Percentiles rank a stretch among this genome's conserved stretches.
Evolutionary conservation across 305 asterid genomes (phyloP).

Genomic region (Fraxinus angustifolia): DNA sequence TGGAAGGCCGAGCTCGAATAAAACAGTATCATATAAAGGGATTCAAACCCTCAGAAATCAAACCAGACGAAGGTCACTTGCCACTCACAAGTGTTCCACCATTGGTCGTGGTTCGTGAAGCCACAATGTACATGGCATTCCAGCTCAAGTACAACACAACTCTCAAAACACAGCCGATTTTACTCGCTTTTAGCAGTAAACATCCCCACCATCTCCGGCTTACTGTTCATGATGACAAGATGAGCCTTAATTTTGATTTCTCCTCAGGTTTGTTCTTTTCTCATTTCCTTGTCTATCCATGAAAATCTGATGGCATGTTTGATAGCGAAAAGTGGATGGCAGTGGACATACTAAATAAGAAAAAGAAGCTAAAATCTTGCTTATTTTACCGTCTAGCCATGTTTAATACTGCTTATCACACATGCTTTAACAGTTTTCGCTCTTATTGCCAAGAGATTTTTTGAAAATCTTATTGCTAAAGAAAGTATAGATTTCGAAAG

Average conservation of each 20-base stretch:
- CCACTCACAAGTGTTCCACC: constrained; percentile 79
- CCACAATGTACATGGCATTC: constrained; percentile 75
- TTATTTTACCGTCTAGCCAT: neutral
- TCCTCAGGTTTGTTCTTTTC: constrained; percentile 49
- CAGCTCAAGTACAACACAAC: constrained; percentile 58
- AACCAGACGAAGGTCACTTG: constrained; percentile 64
- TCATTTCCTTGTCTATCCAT: neutral
- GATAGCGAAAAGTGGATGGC: neutral
- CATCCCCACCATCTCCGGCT: constrained; percentile 80
- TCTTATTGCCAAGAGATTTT: neutral
- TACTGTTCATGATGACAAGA: constrained; percentile 72
- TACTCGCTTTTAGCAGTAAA: constrained; percentile 67
- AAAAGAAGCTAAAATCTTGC: neutral
- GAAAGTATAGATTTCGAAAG: neutral
- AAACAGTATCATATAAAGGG: constrained; percentile 68
- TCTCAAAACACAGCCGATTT: constrained; percentile 62
- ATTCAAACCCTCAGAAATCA: constrained; percentile 60
- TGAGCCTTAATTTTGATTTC: constrained; percentile 55
- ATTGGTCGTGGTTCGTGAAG: constrained; percentile 50
- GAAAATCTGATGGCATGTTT: neutral
- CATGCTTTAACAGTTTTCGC: neutral
- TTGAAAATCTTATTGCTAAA: neutral
- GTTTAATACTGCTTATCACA: neutral
- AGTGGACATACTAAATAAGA: neutral
- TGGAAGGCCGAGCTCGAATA: constrained; percentile 64